A percentile compares a stretch with the other conserved stretches of the same genome.
These are phyloP conservation scores for Albifimbria verrucaria DNA, from an alignment of 2,329 filamentous ascomycete species.

Conservation along the genomic window DNA sequence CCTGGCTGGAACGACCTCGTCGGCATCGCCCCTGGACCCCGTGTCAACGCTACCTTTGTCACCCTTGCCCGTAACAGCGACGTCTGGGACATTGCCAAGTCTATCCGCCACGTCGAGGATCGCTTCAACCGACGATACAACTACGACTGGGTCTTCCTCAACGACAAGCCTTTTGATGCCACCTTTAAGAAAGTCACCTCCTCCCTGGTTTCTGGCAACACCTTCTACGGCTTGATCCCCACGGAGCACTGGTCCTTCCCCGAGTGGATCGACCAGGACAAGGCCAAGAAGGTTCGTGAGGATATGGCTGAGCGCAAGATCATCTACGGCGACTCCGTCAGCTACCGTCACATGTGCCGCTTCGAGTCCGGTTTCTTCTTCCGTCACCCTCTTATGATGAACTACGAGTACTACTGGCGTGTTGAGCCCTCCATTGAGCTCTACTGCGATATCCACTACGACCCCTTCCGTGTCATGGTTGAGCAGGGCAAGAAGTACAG, in stretches of 20 bases:
- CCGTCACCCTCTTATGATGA: constrained; percentile 85
- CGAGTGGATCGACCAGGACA: constrained; percentile 91
- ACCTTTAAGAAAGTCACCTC: constrained; percentile 90
- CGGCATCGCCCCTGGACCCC: constrained; percentile 59
- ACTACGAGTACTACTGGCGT: constrained; percentile 99
- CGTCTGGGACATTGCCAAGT: constrained; percentile 94
- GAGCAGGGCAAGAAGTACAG: constrained; percentile 98
- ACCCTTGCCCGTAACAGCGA: constrained; percentile 91
- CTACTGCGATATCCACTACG: constrained; percentile 92
- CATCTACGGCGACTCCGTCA: constrained; percentile 96
- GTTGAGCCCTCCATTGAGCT: constrained; percentile 97
- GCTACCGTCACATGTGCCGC: constrained; percentile 98
- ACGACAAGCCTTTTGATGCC: constrained; percentile 91
- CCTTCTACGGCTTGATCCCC: constrained; percentile 85
- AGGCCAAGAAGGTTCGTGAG: constrained; percentile 83
- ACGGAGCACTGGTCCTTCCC: constrained; percentile 97
- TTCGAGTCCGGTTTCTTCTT: constrained; percentile 99
- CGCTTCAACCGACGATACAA: constrained; percentile 96
- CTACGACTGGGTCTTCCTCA: constrained; percentile 99
- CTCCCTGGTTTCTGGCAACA: constrained; percentile 87
- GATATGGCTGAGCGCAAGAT: constrained; percentile 94
- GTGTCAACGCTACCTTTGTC: constrained; percentile 97
- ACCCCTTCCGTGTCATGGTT: constrained; percentile 94
- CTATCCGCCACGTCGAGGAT: constrained; percentile 94
- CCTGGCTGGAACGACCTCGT: constrained; percentile 50